Base-by-base conservation (phyloP, 352 stramenopile genomes). In the Albugo laibachii region DNA sequence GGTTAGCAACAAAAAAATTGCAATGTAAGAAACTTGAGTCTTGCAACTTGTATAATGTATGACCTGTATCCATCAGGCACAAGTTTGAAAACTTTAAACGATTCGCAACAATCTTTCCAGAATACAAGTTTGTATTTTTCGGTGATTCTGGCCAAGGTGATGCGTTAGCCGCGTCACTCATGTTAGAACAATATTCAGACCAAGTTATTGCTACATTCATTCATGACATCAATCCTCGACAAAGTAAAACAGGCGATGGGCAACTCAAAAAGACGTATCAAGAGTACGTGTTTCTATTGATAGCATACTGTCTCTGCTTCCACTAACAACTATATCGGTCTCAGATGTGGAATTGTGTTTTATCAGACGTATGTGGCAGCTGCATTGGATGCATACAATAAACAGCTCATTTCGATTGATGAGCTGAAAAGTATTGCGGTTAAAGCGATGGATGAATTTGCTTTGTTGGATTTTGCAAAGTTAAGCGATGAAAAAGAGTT, bases 51-150 rank as follows among this genome's bases (percentile, higher is more conserved):
- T 8, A 24, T 19, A 24, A 14, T 24, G 3, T 19, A 19, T 43
- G 8, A 43, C 20, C 8, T 24, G 16, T 8, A 8, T 8, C 8
- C 8, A 10, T 43, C 31, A 85, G 60, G 39, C 51, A 85, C 39
- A 89, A 89, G 54, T 54, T 86, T 35, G 65, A 86, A 45, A 89
- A 86, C 57, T 89, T 89, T 41, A 63, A 57, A 46, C 71, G 77
- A 35, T 85, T 83, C 44, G 71, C 72, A 14, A 65, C 69, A 16
- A 48, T 89, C 12, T 89, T 86, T 50, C 77, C 77, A 10, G 77
- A 89, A 51, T 89, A 81, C 54, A 73, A 79, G 44, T 89, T 89
- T 47, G 68, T 89, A 5, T 89, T 89, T 53, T 85, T 89, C 45
- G 77, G 77, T 0, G 77, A 89, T 43, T 84, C 69, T 14, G 77